Evolutionary conservation across 495 filamentous ascomycete genomes (phyloP).

Genomic region (Letharia lupina): DNA sequence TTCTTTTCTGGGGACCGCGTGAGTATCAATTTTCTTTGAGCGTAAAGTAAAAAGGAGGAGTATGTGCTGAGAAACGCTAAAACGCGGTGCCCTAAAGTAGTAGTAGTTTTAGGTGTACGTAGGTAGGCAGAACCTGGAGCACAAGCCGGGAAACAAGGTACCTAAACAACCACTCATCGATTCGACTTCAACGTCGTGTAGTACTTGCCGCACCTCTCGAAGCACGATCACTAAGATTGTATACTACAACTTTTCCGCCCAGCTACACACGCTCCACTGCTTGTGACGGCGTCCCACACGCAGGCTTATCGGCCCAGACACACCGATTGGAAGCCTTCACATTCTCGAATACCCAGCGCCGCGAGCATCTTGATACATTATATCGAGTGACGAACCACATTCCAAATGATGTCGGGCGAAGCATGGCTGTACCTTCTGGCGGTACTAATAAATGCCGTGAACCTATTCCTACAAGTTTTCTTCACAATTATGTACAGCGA

Average conservation of each 20-base stretch:
- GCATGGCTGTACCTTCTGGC: slow-evolving; percentile 98
- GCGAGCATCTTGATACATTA: neutral
- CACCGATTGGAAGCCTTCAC: slow-evolving; percentile 5
- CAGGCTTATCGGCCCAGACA: slow-evolving; percentile 8
- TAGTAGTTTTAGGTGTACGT: neutral
- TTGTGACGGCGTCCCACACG: too few relatives aligned
- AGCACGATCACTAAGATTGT: neutral
- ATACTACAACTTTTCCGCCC: neutral
- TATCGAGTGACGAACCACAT: neutral
- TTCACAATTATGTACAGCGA: slow-evolving; percentile 99
- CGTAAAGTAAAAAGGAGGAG: neutral
- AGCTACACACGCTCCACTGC: neutral
- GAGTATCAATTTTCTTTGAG: neutral
- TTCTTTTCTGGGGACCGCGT: neutral
- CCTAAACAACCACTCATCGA: too few relatives aligned
- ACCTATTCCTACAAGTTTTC: slow-evolving; percentile 99
- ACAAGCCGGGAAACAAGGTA: neutral
- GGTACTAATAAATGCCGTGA: slow-evolving; percentile 99
- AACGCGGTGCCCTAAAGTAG: neutral
- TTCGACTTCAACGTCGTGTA: neutral
- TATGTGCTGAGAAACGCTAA: neutral
- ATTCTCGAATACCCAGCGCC: neutral
- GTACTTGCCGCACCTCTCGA: neutral
- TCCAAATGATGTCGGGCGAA: slow-evolving; percentile 78
- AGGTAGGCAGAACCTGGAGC: neutral